Percentiles rank a stretch among this genome's conserved stretches.
phyloP scores from a whole-genome alignment of 305 asterid species.

The Plantago coronopus region DNA sequence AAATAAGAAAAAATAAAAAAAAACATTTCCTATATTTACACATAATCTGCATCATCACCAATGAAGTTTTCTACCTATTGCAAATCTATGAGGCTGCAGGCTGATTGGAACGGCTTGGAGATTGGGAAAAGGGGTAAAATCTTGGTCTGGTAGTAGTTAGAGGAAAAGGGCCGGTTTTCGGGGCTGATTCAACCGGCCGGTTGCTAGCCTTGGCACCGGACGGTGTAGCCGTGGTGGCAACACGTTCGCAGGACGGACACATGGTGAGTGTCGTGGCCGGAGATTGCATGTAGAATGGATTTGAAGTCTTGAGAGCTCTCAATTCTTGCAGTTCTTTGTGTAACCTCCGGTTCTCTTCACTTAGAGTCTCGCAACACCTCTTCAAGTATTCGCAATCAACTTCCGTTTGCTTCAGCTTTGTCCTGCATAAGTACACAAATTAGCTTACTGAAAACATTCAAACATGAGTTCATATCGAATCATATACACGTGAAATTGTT shows the following conservation, averaged over 20 bases:
- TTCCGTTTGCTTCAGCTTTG: constrained; percentile 88
- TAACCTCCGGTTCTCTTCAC: constrained; percentile 66
- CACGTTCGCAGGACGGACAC: constrained; percentile 88
- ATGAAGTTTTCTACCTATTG: background rate
- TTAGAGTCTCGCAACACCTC: constrained; percentile 69
- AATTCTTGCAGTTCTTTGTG: constrained; percentile 75
- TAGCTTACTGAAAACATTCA: no score
- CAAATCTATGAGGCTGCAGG: constrained; percentile 52
- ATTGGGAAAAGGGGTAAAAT: constrained; percentile 47
- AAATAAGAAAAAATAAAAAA: background rate
- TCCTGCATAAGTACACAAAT: constrained; percentile 38
- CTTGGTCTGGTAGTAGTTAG: constrained; percentile 42
- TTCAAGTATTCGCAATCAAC: constrained; percentile 78
- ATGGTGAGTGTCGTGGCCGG: constrained; percentile 85
- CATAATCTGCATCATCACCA: constrained; percentile 12
- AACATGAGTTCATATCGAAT: no score
- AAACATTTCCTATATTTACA: constrained; percentile 30
- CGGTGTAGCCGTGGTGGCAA: constrained; percentile 42
- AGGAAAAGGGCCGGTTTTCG: constrained; percentile 41
- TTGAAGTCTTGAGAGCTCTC: constrained; percentile 62
- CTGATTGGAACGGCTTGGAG: constrained; percentile 40
- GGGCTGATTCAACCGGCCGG: constrained; percentile 20
- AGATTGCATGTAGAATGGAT: constrained; percentile 68
- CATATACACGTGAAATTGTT: no score
- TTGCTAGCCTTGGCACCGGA: background rate